phyloP scores from a whole-genome alignment of 1,284 basidiomycete species.

The Waitea zeae region DNA sequence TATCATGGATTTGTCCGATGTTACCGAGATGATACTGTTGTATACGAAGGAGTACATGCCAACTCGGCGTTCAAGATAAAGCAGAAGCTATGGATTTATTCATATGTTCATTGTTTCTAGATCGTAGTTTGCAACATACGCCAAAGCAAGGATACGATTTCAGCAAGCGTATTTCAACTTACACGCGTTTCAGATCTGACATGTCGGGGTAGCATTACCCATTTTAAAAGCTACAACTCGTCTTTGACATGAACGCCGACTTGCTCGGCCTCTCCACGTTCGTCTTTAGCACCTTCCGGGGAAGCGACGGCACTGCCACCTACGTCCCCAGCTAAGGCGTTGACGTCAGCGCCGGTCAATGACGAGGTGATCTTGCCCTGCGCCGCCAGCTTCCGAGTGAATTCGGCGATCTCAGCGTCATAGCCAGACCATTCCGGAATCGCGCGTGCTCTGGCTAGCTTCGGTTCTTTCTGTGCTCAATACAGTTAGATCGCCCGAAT shows the following conservation, averaged over 20 bases:
- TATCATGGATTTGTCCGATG: too few species aligned
- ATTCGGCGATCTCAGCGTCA: conserved; percentile 62
- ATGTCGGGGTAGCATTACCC: too few species aligned
- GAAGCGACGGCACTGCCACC: neutral
- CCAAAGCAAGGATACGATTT: too few species aligned
- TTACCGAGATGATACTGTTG: too few species aligned
- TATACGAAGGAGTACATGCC: too few species aligned
- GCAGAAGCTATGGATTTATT: too few species aligned
- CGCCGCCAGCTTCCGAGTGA: conserved; percentile 49
- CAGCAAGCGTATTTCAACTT: too few species aligned
- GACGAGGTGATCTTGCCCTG: conserved; percentile 47
- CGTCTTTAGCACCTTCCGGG: neutral
- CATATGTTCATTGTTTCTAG: too few species aligned
- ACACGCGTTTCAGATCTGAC: too few species aligned
- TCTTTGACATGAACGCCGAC: neutral
- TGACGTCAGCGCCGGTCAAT: conserved; percentile 53
- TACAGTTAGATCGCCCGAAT: neutral
- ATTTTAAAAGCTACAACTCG: neutral
- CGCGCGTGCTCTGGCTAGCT: conserved; percentile 79
- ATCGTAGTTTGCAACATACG: too few species aligned
- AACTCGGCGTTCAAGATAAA: too few species aligned
- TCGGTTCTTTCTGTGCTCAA: conserved; percentile 81
- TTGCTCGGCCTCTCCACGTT: neutral
- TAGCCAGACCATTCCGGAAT: conserved; percentile 97
- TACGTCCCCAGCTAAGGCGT: conserved; percentile 44